Evolutionary conservation across 768 basidiomycete genomes (phyloP).

Genomic region (Bullera alba): DNA sequence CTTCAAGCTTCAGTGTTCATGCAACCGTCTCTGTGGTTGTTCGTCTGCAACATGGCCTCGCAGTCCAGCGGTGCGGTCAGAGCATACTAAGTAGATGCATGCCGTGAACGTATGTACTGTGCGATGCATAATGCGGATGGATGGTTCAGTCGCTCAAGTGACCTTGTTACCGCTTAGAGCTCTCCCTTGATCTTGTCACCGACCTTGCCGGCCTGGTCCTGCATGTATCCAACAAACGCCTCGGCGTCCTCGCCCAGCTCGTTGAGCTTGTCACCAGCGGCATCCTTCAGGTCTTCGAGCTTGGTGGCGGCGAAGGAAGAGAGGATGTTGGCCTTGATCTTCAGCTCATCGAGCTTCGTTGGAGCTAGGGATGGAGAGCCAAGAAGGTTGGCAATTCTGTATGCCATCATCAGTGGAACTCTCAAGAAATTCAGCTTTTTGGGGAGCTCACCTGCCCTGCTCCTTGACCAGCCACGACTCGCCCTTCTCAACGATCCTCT

Average conservation of each 20-base stretch:
- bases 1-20: neutral
- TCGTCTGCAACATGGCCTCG: no score
- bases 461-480: constrained; percentile 81
- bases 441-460: constrained; percentile 58
- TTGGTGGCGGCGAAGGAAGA: constrained; percentile 36
- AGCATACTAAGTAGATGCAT: no score
- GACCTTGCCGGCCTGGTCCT: constrained; percentile 13
- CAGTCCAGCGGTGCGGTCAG: no score
- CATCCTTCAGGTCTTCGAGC: constrained; percentile 28
- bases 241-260: constrained; percentile 18
- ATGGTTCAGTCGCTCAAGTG: no score
- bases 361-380: constrained; percentile 68
- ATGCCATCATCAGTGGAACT: constrained; percentile 12
- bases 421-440: neutral
- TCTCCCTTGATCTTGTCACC: constrained; percentile 11
- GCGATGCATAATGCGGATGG: no score
- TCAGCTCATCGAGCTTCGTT: constrained; percentile 83
- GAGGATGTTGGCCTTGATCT: constrained; percentile 77
- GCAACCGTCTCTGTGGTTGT: neutral
- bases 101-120: no score
- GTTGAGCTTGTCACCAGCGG: constrained; percentile 7
- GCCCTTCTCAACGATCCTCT: constrained; percentile 66
- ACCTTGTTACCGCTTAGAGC: no score
- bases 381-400: constrained; percentile 67
- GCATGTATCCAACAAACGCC: constrained; percentile 20